Percentiles rank a stretch among this genome's conserved stretches.
These are phyloP conservation scores for Canariomyces notabilis DNA, from an alignment of 2,329 filamentous ascomycete species.

Conservation along the genomic window DNA sequence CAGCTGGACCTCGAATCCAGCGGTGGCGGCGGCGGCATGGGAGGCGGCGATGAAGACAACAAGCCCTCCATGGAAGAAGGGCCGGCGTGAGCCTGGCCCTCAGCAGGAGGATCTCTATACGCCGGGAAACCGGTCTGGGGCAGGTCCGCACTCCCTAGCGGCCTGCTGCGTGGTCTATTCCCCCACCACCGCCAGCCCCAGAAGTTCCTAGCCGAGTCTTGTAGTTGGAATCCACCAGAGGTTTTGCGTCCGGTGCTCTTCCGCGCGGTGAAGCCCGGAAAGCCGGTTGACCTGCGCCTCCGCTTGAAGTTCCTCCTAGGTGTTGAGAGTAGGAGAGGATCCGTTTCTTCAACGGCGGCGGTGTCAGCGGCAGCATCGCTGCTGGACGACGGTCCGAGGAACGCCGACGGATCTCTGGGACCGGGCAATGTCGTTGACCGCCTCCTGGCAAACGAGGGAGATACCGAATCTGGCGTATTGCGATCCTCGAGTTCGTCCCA, in stretches of 20 bases:
- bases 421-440: constrained; percentile 47
- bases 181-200: constrained; percentile 54
- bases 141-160: constrained; percentile 2
- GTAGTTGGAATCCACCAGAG: constrained; percentile 41
- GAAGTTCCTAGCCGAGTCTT: constrained; percentile 48
- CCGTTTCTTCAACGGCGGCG: constrained; percentile 18
- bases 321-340: constrained; percentile 21
- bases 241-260: constrained; percentile 37
- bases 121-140: constrained; percentile 2
- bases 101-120: constrained; percentile 5
- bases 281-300: constrained; percentile 55
- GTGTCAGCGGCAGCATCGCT: constrained; percentile 16
- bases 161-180: constrained; percentile 8
- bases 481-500: constrained; percentile 86
- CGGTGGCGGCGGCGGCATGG: too few relatives aligned
- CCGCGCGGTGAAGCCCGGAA: constrained; percentile 56
- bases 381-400: constrained; percentile 33
- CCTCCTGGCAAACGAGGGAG: constrained; percentile 31
- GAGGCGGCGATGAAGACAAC: too few relatives aligned
- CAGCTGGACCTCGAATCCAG: constrained; percentile 1
- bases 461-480: constrained; percentile 40
- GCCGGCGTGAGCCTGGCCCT: background rate
- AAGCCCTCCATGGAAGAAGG: constrained; percentile 1
- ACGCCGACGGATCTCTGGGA: constrained; percentile 33
- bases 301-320: constrained; percentile 35